phyloP scores from a whole-genome alignment of 139 green algal genomes.

The Chloropicon primus region DNA sequence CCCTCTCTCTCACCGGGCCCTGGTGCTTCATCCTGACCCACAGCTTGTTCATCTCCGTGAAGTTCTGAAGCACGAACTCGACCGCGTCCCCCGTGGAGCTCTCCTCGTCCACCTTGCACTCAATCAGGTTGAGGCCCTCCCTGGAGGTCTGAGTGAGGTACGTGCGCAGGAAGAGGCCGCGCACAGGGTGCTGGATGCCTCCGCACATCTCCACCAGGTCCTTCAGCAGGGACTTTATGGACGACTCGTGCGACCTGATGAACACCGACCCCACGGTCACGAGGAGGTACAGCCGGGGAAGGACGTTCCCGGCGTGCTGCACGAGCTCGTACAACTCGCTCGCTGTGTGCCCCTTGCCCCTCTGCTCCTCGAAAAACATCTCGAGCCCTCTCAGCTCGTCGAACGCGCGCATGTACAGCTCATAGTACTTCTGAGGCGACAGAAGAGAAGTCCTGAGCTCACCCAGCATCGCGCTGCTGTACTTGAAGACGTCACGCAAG shows the following conservation, averaged over 20 bases:
- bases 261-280: slow-evolving; percentile 76
- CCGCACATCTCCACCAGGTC: slow-evolving; percentile 94
- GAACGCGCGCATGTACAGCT: slow-evolving; percentile 85
- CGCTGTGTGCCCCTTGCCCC: slow-evolving; percentile 41
- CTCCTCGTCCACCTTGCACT: slow-evolving; percentile 1
- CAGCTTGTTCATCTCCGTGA: slow-evolving; percentile 99
- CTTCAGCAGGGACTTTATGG: slow-evolving; percentile 66
- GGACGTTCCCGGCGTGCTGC: slow-evolving; percentile 88
- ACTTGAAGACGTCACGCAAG: slow-evolving; percentile 80
- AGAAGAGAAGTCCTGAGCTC: slow-evolving; percentile 77
- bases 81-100: slow-evolving; percentile 33
- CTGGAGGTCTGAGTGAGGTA: slow-evolving; percentile 66
- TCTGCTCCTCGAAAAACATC: slow-evolving; percentile 64
- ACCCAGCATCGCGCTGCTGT: slow-evolving; percentile 72
- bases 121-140: slow-evolving; percentile 19
- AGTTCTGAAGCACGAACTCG: slow-evolving; percentile 94
- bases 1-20: slow-evolving; percentile 13
- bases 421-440: slow-evolving; percentile 60
- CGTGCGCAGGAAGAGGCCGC: slow-evolving; percentile 86
- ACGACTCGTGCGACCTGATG: slow-evolving; percentile 57
- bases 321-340: slow-evolving; percentile 87
- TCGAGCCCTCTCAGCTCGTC: slow-evolving; percentile 70
- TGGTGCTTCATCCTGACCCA: slow-evolving; percentile 85
- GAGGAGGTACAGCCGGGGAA: slow-evolving; percentile 91
- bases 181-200: slow-evolving; percentile 91